Percentiles rank a stretch among this genome's conserved stretches.
phyloP scores from a whole-genome alignment of 768 basidiomycete species.

The Lentinula guzmanii region DNA sequence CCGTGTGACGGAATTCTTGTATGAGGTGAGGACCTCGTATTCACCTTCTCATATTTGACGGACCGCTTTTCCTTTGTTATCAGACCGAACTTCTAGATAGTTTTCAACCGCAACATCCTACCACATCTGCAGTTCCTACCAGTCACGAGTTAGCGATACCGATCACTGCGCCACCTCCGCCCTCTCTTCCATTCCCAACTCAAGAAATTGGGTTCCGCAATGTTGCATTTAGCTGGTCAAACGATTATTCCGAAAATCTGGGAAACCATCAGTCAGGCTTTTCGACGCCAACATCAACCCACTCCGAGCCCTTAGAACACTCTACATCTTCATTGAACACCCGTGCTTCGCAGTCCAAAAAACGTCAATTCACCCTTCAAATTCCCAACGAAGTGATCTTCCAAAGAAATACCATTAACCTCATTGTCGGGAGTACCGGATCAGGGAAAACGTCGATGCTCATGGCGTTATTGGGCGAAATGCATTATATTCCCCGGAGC shows the following conservation, averaged over 20 bases:
- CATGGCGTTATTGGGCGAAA: slow-evolving; percentile 64
- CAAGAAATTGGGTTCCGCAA: slow-evolving; percentile 46
- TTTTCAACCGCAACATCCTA: slow-evolving; percentile 19
- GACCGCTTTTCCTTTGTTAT: neutral
- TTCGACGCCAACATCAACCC: neutral
- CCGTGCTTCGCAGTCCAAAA: slow-evolving; percentile 27
- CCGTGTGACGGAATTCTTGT: slow-evolving; percentile 40
- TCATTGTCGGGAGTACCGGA: slow-evolving; percentile 38
- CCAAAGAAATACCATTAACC: slow-evolving; percentile 44
- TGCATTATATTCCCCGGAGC: slow-evolving; percentile 51
- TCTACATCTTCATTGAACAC: neutral
- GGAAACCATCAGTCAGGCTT: neutral
- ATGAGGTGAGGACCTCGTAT: slow-evolving; percentile 22
- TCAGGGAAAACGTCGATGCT: slow-evolving; percentile 57
- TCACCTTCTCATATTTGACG: neutral
- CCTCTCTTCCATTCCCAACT: neutral
- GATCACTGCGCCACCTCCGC: neutral
- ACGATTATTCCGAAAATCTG: slow-evolving; percentile 21
- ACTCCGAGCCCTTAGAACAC: neutral
- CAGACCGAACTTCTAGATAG: slow-evolving; percentile 45
- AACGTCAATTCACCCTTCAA: slow-evolving; percentile 41
- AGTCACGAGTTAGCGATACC: neutral
- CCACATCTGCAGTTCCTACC: neutral
- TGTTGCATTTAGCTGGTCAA: slow-evolving; percentile 52
- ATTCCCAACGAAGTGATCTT: slow-evolving; percentile 51